A percentile compares a stretch with the other conserved stretches of the same genome.
These are phyloP conservation scores for Mycena crocata DNA, from an alignment of 768 basidiomycete genomes.

Conservation along the genomic window DNA sequence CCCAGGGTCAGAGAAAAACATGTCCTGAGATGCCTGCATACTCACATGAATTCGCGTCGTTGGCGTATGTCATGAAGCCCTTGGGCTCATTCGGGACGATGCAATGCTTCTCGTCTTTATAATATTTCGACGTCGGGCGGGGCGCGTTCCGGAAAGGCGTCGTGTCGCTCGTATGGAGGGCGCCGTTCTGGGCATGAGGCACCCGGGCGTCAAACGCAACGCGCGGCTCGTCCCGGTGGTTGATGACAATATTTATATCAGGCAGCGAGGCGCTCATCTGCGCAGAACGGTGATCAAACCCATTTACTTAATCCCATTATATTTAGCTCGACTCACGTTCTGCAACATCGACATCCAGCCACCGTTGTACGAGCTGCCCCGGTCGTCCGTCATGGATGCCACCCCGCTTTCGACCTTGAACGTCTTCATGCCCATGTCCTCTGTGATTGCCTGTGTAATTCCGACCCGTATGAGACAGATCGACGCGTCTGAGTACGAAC, in stretches of 20 bases:
- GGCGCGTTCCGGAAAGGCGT: slow-evolving; percentile 21
- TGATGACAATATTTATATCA: slow-evolving; percentile 31
- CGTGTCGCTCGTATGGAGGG: slow-evolving; percentile 2
- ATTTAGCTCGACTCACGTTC: background rate
- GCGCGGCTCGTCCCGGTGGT: slow-evolving; percentile 39
- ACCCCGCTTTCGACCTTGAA: slow-evolving; percentile 11
- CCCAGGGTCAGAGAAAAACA: background rate
- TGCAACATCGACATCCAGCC: slow-evolving; percentile 19
- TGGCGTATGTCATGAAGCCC: slow-evolving; percentile 22
- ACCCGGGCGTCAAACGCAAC: slow-evolving; percentile 28
- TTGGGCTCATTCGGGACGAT: slow-evolving; percentile 14
- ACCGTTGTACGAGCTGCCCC: slow-evolving; percentile 15
- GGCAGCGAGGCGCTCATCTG: slow-evolving; percentile 20
- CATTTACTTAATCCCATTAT: too few species aligned
- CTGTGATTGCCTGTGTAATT: slow-evolving; percentile 1
- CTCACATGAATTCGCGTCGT: slow-evolving; percentile 27
- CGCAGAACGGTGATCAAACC: too few species aligned
- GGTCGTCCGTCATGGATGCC: slow-evolving; percentile 1
- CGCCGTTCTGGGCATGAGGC: background rate
- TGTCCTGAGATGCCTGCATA: background rate
- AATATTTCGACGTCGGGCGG: slow-evolving; percentile 23
- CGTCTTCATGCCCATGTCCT: slow-evolving; percentile 22
- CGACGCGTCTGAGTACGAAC: background rate
- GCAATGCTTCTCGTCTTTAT: slow-evolving; percentile 25
- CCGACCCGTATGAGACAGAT: background rate